These are phyloP conservation scores for Coemansia sp. DNA, from an alignment of 192 early-diverging fungal species.

Conservation along the genomic window DNA sequence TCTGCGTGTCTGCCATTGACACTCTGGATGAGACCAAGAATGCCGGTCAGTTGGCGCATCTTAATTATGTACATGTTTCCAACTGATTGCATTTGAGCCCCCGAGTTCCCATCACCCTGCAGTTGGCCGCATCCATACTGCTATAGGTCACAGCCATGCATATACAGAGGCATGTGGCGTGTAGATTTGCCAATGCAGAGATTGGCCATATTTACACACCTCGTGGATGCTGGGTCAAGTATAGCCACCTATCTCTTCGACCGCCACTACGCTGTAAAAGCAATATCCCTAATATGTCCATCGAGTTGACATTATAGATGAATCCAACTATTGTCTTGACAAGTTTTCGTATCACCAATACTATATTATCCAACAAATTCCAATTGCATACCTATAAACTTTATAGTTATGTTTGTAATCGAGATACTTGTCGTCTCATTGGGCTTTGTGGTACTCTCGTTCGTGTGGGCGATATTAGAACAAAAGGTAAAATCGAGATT, in stretches of 20 bases:
- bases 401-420: neutral
- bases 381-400: neutral
- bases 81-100: neutral
- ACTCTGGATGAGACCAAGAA: neutral
- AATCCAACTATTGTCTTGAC: neutral
- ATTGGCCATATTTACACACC: neutral
- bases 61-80: neutral
- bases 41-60: neutral
- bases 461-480: constrained; percentile 52
- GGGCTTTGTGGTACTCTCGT: constrained; percentile 16
- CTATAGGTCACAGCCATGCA: neutral
- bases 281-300: neutral
- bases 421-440: neutral
- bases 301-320: neutral
- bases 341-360: neutral
- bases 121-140: neutral
- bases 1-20: neutral
- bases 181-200: constrained; percentile 1
- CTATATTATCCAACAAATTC: neutral
- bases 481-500: constrained; percentile 11
- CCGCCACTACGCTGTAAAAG: neutral
- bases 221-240: neutral
- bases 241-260: neutral
- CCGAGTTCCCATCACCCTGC: neutral
- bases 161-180: neutral